Conservation (phyloP, 2,329 filamentous ascomycete genomes). For the Colletotrichum liaoningense region DNA sequence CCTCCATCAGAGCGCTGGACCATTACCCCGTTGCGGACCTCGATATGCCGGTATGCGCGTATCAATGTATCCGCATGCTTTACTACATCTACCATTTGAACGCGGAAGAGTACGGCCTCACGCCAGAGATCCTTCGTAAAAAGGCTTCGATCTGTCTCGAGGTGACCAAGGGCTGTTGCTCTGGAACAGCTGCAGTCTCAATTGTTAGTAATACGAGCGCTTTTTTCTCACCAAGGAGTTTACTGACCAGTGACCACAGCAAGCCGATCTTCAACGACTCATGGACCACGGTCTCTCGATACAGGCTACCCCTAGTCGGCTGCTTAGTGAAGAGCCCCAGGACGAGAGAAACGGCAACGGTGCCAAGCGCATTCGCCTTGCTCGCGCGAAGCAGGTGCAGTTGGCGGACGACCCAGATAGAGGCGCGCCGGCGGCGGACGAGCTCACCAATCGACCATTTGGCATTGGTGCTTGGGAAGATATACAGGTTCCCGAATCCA, state of each 20-base stretch:
- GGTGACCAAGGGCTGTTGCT: conserved; percentile 62
- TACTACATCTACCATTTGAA: conserved; percentile 62
- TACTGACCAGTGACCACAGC: conserved; percentile 26
- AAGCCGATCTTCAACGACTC: conserved; percentile 62
- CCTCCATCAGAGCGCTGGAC: conserved; percentile 61
- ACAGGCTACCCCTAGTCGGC: conserved; percentile 44
- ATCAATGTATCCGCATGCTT: conserved; percentile 65
- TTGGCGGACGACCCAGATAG: conserved; percentile 28
- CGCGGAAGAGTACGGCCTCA: conserved; percentile 55
- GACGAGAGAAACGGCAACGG: conserved; percentile 23
- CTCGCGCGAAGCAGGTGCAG: conserved; percentile 31
- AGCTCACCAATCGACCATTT: conserved; percentile 34
- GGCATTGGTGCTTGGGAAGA: conserved; percentile 34
- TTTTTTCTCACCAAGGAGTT: conserved; percentile 29
- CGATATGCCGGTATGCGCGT: conserved; percentile 66
- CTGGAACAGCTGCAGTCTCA: conserved; percentile 61
- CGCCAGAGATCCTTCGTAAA: conserved; percentile 58
- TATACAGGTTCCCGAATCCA: conserved; percentile 29
- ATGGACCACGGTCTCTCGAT: conserved; percentile 56
- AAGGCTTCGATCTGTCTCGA: conserved; percentile 62
- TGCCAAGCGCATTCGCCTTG: conserved; percentile 21
- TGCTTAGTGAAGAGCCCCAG: conserved; percentile 43
- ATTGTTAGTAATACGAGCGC: conserved; percentile 39
- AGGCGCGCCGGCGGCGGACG: conserved; percentile 22
- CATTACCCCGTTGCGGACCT: conserved; percentile 65